phyloP scores from a whole-genome alignment of 108 stramenopile genomes.

The Fragilaria radians region DNA sequence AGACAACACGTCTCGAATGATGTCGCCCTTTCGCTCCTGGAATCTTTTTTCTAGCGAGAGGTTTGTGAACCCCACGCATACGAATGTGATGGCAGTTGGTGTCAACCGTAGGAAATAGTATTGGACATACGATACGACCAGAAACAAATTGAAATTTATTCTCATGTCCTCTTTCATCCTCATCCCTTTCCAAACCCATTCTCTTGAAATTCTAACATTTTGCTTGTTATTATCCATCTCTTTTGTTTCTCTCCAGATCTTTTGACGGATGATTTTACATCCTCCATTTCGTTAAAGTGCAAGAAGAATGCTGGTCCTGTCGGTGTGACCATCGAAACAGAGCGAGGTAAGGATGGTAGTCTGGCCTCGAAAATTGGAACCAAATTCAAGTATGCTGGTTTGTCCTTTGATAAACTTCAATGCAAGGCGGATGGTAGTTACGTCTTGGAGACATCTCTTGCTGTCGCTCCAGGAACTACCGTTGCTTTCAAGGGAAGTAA shows the following conservation, averaged over 20 bases:
- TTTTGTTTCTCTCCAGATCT: conserved; percentile 40
- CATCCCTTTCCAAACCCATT: too few relatives aligned
- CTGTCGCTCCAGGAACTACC: conserved; percentile 63
- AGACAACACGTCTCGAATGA: too few relatives aligned
- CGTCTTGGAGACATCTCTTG: conserved; percentile 80
- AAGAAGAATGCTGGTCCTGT: conserved; percentile 85
- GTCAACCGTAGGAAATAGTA: too few relatives aligned
- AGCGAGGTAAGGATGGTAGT: conserved; percentile 58
- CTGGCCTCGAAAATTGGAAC: conserved; percentile 80
- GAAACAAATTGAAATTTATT: too few relatives aligned
- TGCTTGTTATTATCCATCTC: too few relatives aligned
- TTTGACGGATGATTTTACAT: conserved; percentile 84
- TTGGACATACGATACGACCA: too few relatives aligned
- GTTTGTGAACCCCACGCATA: too few relatives aligned
- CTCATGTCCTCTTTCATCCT: too few relatives aligned
- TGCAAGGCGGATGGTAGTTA: conserved; percentile 76
- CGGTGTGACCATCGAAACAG: conserved; percentile 83
- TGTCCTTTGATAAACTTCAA: conserved; percentile 86
- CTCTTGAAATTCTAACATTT: too few relatives aligned
- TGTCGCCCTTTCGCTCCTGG: too few relatives aligned
- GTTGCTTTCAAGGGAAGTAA: conserved; percentile 87
- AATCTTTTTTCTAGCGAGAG: too few relatives aligned
- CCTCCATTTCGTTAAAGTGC: conserved; percentile 75
- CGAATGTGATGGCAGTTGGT: too few relatives aligned
- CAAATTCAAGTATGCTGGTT: conserved; percentile 85